Percentiles rank a stretch among this genome's conserved stretches.
phyloP scores from a whole-genome alignment of 495 filamentous ascomycete species.

The Penicillium dipodomyicola region DNA sequence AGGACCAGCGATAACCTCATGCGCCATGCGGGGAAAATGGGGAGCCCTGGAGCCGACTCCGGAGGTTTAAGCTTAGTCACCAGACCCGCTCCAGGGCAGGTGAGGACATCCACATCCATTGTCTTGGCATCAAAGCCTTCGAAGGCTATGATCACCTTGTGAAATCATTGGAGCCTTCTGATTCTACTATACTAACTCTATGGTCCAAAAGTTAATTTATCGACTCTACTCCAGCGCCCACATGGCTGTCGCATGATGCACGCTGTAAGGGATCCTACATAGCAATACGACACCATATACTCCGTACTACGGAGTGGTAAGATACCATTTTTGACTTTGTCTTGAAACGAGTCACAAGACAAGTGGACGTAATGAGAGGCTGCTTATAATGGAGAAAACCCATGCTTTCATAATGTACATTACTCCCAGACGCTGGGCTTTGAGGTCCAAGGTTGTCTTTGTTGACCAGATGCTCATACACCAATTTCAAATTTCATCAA shows the following conservation, averaged over 20 bases:
- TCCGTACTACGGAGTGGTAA: background rate
- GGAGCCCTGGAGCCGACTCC: background rate
- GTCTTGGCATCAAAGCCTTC: background rate
- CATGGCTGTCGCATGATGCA: constrained; percentile 20
- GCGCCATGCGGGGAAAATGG: constrained; percentile 23
- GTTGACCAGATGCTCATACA: background rate
- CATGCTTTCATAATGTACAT: background rate
- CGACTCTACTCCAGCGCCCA: constrained; percentile 12
- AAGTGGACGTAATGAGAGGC: background rate
- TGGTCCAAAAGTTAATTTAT: background rate
- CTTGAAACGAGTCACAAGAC: background rate
- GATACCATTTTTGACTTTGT: background rate
- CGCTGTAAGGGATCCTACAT: constrained; percentile 6
- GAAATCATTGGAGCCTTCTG: background rate
- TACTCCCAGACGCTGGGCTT: constrained; percentile 1
- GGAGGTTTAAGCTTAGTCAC: constrained; percentile 21
- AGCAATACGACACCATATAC: background rate
- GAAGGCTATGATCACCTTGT: background rate
- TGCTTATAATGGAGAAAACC: background rate
- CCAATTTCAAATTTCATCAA: constrained; percentile 4
- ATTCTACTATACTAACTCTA: background rate
- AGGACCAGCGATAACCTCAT: constrained; percentile 11
- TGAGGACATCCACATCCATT: background rate
- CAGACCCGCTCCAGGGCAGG: background rate
- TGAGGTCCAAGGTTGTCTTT: background rate